Evolutionary conservation across 441 rosid species (phyloP), one percentile per base, ranked within the genome.

Genomic region (Gossypium schwendimanii): DNA sequence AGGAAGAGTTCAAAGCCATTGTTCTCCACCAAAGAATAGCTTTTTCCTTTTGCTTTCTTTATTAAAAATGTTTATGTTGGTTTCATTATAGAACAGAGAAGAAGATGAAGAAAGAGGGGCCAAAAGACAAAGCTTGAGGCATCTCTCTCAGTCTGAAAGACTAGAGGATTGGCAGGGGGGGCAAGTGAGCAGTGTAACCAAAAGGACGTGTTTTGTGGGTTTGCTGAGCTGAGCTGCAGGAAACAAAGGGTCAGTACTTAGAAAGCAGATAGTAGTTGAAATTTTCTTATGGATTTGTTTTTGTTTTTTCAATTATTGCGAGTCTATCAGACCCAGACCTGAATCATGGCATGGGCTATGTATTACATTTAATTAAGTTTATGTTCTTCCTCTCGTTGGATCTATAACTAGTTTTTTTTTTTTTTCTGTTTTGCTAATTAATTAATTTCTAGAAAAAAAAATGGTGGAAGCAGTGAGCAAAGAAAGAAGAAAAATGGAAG

Each of bases 11-110:
- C 49, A 64, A 75, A 33, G 84, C 81, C 88, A 84, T 82, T 84
- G 76, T 82, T 88, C 76, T 78, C 84, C 33, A 11, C 63, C 57
- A 84, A 85, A 85, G 87, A 80, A 83, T 82, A 80, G 39, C 39
- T 33, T 52, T 71, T 28, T 15, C 31, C 24, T 33, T 75, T 81
- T 79, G 69, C 75, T 82, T 75, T 72, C 39, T 33, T 33, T 33
- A 6, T 33, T 33, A 33, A 33, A 33, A 33, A 6, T 33, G 8
- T 33, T 33, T 33, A 33, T 6, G 39, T 33, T 33, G 39, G 73
- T 79, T 17, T 83, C 87, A 86, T 83, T 75, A 79, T 15, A 74
- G 61, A 65, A 18, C 18, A 69, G n/a, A 17, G 66, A 17, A 74
- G 73, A 60, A 59, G 44, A 36, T 11, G 62, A 76, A 47, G n/a